Evolutionary conservation across 2,329 filamentous ascomycete species (phyloP).

Genomic region (Aspergillus fumigatiaffinis): DNA sequence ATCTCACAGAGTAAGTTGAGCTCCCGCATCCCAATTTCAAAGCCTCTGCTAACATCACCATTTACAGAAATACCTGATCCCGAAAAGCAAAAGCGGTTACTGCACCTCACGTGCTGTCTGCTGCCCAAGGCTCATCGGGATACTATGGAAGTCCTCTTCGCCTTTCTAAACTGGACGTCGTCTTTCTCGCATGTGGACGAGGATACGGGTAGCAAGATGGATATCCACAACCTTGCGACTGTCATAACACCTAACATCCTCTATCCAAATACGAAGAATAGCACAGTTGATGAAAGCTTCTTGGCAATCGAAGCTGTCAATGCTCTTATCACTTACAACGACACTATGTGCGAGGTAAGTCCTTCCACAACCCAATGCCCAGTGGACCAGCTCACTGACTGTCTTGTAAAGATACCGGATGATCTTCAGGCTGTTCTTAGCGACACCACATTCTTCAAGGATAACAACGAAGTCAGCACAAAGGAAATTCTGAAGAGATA

Average conservation of each 20-base stretch:
- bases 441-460: conserved; percentile 77
- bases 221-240: conserved; percentile 93
- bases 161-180: conserved; percentile 94
- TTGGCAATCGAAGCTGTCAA: conserved; percentile 90
- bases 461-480: conserved; percentile 80
- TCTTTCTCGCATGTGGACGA: conserved; percentile 98
- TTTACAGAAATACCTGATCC: conserved; percentile 68
- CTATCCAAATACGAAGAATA: conserved; percentile 64
- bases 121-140: conserved; percentile 90
- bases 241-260: conserved; percentile 96
- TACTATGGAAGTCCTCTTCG: conserved; percentile 90
- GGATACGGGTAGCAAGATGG: conserved; percentile 97
- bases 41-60: background rate
- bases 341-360: conserved; percentile 93
- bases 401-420: conserved; percentile 70
- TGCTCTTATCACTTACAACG: conserved; percentile 85
- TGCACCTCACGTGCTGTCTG: conserved; percentile 89
- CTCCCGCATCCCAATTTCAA: conserved; percentile 8
- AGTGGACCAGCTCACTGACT: conserved; percentile 1
- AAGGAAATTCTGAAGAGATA: conserved; percentile 96
- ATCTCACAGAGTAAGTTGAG: conserved; percentile 67
- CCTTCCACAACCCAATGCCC: background rate
- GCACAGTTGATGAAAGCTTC: conserved; percentile 83
- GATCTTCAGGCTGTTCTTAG: conserved; percentile 82
- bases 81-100: conserved; percentile 74